Conservation (phyloP, 2,329 filamentous ascomycete genomes). For the Trichothecium roseum region DNA sequence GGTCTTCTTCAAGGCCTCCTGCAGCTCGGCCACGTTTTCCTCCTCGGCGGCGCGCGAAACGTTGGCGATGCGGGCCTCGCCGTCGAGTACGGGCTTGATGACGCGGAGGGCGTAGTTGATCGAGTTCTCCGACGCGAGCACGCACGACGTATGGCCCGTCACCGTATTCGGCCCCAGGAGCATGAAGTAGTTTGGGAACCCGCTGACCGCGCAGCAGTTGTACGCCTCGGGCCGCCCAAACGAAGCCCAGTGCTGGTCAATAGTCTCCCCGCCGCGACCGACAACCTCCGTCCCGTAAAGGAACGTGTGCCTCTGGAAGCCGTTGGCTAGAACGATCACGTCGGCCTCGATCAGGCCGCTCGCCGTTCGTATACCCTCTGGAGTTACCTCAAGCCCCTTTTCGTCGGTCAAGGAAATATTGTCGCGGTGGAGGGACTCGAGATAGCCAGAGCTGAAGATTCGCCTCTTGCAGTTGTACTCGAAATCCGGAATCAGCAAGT, state of each 20-base stretch:
- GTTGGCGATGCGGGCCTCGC: constrained; percentile 17
- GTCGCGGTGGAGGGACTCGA: constrained; percentile 36
- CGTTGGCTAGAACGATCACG: constrained; percentile 51
- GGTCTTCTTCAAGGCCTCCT: constrained; percentile 19
- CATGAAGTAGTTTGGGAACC: constrained; percentile 57
- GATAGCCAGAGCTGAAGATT: constrained; percentile 48
- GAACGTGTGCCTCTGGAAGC: constrained; percentile 45
- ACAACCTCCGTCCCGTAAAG: constrained; percentile 41
- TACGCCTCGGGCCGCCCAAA: constrained; percentile 54
- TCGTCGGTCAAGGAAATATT: constrained; percentile 37
- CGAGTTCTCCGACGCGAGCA: constrained; percentile 51
- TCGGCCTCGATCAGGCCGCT: constrained; percentile 39
- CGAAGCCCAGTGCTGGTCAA: constrained; percentile 45
- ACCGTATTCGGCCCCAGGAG: constrained; percentile 52
- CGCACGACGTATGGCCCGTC: constrained; percentile 50
- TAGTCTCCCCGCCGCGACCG: constrained; percentile 36
- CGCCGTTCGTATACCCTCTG: constrained; percentile 23
- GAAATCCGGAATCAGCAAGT: constrained; percentile 52
- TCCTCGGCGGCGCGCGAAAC: constrained; percentile 23
- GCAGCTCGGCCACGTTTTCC: constrained; percentile 18
- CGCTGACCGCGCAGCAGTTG: constrained; percentile 44
- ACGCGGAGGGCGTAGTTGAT: constrained; percentile 50
- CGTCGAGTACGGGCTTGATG: constrained; percentile 35
- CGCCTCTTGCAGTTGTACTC: constrained; percentile 54
- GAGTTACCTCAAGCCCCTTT: constrained; percentile 35